phyloP scores from a whole-genome alignment of 805 yeast species.

The Metschnikowia matae region DNA sequence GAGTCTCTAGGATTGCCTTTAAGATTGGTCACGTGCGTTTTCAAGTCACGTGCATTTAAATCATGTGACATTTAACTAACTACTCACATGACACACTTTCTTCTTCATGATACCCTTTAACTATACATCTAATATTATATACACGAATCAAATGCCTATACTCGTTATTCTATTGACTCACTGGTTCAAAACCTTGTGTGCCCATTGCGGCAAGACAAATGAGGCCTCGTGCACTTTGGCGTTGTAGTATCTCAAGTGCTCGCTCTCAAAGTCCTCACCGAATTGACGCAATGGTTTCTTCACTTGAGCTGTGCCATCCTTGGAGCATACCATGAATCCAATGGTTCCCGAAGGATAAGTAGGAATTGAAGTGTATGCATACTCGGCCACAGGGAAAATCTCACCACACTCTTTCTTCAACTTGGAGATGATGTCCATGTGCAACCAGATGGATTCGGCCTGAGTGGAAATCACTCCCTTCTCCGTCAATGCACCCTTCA shows the following conservation, averaged over 20 bases:
- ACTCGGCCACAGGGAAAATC: conserved; percentile 89
- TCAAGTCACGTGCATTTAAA: too few species aligned
- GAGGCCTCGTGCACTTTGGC: conserved; percentile 81
- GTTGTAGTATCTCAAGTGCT: conserved; percentile 78
- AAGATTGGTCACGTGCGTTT: too few species aligned
- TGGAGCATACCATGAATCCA: conserved; percentile 96
- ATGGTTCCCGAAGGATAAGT: conserved; percentile 96
- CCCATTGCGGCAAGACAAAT: conserved; percentile 91
- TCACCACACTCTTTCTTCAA: conserved; percentile 76
- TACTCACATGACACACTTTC: too few species aligned
- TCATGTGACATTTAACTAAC: too few species aligned
- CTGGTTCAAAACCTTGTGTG: conserved; percentile 45
- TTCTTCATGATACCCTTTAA: too few species aligned
- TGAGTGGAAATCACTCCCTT: conserved; percentile 91
- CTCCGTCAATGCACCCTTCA: conserved; percentile 83
- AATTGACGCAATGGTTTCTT: conserved; percentile 64
- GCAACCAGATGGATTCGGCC: conserved; percentile 94
- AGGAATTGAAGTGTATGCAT: conserved; percentile 90
- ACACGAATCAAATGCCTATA: neutral
- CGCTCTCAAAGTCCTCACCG: conserved; percentile 55
- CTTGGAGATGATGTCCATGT: conserved; percentile 75
- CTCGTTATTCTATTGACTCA: neutral
- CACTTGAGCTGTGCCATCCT: conserved; percentile 63
- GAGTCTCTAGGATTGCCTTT: too few species aligned
- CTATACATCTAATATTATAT: too few species aligned